Evolutionary conservation across 352 stramenopile species (phyloP).

Genomic region (Globisporangium barbulae): DNA sequence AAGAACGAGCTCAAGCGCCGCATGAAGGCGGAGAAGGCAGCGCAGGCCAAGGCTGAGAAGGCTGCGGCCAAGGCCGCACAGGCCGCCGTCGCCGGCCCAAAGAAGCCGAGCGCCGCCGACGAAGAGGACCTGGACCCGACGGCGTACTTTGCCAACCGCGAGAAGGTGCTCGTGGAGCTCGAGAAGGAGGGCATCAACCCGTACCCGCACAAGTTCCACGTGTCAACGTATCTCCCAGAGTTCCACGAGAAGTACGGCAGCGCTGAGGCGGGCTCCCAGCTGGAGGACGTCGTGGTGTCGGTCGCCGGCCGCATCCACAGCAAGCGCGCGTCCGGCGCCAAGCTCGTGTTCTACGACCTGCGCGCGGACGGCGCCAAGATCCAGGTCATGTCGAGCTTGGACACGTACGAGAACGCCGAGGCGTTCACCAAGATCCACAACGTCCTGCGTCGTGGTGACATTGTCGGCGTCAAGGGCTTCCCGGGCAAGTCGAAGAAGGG

Average conservation of each 20-base stretch:
- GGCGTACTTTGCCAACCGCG: conserved; percentile 97
- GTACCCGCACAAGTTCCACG: conserved; percentile 99
- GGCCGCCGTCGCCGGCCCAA: conserved; percentile 48
- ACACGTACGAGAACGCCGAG: conserved; percentile 54
- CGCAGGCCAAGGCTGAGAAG: conserved; percentile 94
- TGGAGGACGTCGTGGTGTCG: conserved; percentile 81
- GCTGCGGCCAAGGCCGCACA: conserved; percentile 71
- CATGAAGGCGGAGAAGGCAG: conserved; percentile 94
- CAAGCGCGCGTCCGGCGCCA: conserved; percentile 93
- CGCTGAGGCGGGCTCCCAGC: conserved; percentile 77
- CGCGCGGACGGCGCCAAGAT: conserved; percentile 93
- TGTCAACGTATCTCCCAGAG: conserved; percentile 91
- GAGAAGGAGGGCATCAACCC: conserved; percentile 91
- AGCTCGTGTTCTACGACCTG: conserved; percentile 99
- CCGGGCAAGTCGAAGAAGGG: conserved; percentile 97
- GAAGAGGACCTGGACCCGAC: conserved; percentile 97
- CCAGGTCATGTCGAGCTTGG: conserved; percentile 95
- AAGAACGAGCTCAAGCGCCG: conserved; percentile 99
- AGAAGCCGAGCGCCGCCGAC: conserved; percentile 65
- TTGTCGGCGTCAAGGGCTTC: conserved; percentile 94
- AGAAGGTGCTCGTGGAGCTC: conserved; percentile 86
- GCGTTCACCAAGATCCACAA: conserved; percentile 84
- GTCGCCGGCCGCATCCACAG: conserved; percentile 95
- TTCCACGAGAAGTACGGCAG: conserved; percentile 89
- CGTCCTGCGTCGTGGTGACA: conserved; percentile 93